phyloP scores from a whole-genome alignment of 192 early-diverging fungal species.

The Coemansia sp. region DNA sequence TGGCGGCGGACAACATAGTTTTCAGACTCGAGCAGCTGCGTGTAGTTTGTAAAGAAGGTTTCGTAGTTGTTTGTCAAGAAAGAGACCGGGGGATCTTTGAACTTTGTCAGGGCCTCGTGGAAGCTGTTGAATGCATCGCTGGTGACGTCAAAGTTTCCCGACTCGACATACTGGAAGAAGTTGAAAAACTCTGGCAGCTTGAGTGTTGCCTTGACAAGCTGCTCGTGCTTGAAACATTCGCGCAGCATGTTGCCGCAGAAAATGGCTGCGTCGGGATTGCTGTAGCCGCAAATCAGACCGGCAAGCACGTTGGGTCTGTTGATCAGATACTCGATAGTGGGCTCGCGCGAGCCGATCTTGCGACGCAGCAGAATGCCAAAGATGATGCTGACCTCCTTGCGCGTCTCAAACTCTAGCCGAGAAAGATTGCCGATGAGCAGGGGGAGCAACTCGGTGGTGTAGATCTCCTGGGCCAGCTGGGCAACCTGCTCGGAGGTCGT shows the following conservation, averaged over 20 bases:
- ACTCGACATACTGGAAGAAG: constrained; percentile 95
- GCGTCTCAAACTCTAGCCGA: constrained; percentile 90
- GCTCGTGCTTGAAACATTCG: constrained; percentile 95
- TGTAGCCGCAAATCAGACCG: constrained; percentile 87
- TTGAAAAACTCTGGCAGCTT: constrained; percentile 87
- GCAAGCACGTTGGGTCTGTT: constrained; percentile 81
- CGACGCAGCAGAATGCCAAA: constrained; percentile 96
- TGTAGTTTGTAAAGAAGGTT: constrained; percentile 70
- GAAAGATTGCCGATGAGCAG: constrained; percentile 87
- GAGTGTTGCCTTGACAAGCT: constrained; percentile 82
- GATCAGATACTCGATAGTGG: constrained; percentile 94
- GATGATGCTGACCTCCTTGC: constrained; percentile 95
- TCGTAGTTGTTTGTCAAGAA: constrained; percentile 93
- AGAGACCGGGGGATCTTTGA: constrained; percentile 87
- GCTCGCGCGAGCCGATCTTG: constrained; percentile 91
- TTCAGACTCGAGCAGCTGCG: constrained; percentile 76
- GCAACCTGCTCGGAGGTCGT: constrained; percentile 82
- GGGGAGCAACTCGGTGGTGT: constrained; percentile 88
- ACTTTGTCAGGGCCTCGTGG: constrained; percentile 94
- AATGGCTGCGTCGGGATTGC: constrained; percentile 93
- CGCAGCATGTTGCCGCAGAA: constrained; percentile 98
- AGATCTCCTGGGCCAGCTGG: constrained; percentile 94
- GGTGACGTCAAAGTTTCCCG: constrained; percentile 97
- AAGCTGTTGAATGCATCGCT: constrained; percentile 98
- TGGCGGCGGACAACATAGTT: constrained; percentile 99